Conservation (phyloP, 1,284 basidiomycete species). For the Heterobasidion occidentale region DNA sequence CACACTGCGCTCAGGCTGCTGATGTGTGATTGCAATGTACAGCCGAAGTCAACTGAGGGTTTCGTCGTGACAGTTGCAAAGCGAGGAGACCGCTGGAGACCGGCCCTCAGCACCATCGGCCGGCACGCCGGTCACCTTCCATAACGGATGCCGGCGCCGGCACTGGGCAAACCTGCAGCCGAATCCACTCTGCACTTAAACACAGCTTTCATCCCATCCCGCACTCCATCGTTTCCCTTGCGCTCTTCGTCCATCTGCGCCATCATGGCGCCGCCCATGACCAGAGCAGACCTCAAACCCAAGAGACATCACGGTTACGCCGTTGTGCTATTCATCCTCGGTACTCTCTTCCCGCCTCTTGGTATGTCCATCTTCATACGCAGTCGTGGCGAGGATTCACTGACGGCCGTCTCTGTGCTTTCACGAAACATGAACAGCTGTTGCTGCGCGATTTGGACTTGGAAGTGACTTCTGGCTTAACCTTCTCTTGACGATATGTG, state of each 20-base stretch:
- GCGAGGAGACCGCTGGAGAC: too few relatives aligned
- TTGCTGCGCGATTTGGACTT: slow-evolving; percentile 91
- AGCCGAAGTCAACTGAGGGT: too few relatives aligned
- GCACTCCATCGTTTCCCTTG: neutral
- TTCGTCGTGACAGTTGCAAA: too few relatives aligned
- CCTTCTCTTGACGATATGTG: slow-evolving; percentile 80
- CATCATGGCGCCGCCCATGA: slow-evolving; percentile 13
- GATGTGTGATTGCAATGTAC: too few relatives aligned
- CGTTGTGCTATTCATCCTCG: slow-evolving; percentile 76
- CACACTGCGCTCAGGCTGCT: too few relatives aligned
- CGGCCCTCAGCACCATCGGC: neutral
- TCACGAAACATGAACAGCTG: slow-evolving; percentile 48
- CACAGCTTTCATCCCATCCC: neutral
- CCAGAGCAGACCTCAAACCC: slow-evolving; percentile 60
- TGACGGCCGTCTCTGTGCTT: slow-evolving; percentile 4
- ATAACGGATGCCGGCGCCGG: neutral
- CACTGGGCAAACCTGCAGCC: neutral
- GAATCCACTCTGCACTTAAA: neutral
- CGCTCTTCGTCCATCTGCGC: neutral
- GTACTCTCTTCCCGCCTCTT: slow-evolving; percentile 80
- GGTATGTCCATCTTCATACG: slow-evolving; percentile 40
- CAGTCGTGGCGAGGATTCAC: slow-evolving; percentile 2
- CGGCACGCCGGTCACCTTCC: neutral
- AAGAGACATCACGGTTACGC: slow-evolving; percentile 78
- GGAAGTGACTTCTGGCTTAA: slow-evolving; percentile 93